Evolutionary conservation across 78 protist species (phyloP).

Genomic region (Blattamonas nauphoetae): DNA sequence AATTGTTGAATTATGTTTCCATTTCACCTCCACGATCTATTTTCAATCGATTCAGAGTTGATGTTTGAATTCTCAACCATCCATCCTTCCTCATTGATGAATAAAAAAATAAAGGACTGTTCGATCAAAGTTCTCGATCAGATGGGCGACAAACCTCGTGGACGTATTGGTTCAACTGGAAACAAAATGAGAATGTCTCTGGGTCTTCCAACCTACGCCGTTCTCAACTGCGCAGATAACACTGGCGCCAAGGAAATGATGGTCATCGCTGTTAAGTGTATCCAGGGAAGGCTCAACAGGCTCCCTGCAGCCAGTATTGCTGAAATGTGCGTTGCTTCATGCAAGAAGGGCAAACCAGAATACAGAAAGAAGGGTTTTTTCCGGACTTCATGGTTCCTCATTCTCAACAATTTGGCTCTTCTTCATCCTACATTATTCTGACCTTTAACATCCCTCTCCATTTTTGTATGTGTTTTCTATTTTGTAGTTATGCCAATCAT

Average conservation of each 20-base stretch:
- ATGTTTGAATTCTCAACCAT: constrained; percentile 64
- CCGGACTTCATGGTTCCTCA: not conserved
- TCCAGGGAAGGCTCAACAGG: constrained; percentile 85
- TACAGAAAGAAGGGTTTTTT: constrained; percentile 84
- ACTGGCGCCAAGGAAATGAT: constrained; percentile 98
- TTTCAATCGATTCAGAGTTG: constrained; percentile 38
- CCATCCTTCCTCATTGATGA: constrained; percentile 82
- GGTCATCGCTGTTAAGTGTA: constrained; percentile 89
- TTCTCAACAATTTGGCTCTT: not conserved
- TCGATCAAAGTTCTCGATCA: no score
- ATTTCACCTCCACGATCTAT: constrained; percentile 31
- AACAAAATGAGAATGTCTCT: constrained; percentile 69
- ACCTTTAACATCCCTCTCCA: not conserved
- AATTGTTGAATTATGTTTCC: constrained; percentile 72
- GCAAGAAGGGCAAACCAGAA: constrained; percentile 98
- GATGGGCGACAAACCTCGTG: not conserved
- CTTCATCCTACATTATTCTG: not conserved
- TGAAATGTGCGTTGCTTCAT: constrained; percentile 89
- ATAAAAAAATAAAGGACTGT: constrained; percentile 82
- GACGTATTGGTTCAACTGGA: not conserved
- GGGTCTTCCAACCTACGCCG: constrained; percentile 85
- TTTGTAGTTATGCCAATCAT: constrained; percentile 74
- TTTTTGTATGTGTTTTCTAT: not conserved
- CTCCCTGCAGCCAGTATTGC: constrained; percentile 92
- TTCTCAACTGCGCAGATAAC: constrained; percentile 99